Evolutionary conservation across 495 filamentous ascomycete species (phyloP), one percentile per base, ranked within the genome.

Genomic region (Mytilinidion resinicola): DNA sequence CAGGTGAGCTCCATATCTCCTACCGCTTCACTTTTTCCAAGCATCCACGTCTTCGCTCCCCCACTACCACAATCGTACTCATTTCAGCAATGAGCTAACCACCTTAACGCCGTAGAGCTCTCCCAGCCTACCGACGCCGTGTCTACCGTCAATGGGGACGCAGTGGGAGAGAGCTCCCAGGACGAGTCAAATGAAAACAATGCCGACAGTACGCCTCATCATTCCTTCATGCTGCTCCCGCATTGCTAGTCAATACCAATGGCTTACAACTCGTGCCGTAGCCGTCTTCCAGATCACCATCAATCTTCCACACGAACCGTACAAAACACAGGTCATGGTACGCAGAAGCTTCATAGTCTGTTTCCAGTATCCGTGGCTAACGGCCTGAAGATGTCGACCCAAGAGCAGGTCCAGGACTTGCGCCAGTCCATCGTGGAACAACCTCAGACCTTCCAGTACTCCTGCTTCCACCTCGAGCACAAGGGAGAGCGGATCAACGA

Each of bases 331-430:
- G 73, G 82, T 96, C 53, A 92, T 88, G 83, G 90, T 92, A 73
- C 25, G 46, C 19, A 15, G n/a, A 9, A 39, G 41, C 48, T 37
- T 11, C 55, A 53, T 14, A 20, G 12, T 6, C 8, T 10, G n/a
- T 19, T 33, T 17, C 41, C 43, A 52, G 37, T 44, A 54, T 36
- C 25, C 12, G 19, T 55, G 17, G 21, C 21, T 42, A 42, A 38
- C 36, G 11, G 48, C 11, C 19, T 30, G 12, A 66, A 95, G 89
- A 88, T 96, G 19, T 93, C 90, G 8, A 85, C 86, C 56, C 85
- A 95, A 77, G 95, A 97, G 72, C 91, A 96, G 70, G 85, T 97
- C 47, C 95, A 99, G 73, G 95, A 99, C 77, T 84, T 99, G 63
- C 88, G 95, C 58, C 92, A 96, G 74, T 93, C 93, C 33, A 87